Percentiles rank a stretch among this genome's conserved stretches.
phyloP scores from a whole-genome alignment of 208 protist genomes.

The Angomonas ambiguus region DNA sequence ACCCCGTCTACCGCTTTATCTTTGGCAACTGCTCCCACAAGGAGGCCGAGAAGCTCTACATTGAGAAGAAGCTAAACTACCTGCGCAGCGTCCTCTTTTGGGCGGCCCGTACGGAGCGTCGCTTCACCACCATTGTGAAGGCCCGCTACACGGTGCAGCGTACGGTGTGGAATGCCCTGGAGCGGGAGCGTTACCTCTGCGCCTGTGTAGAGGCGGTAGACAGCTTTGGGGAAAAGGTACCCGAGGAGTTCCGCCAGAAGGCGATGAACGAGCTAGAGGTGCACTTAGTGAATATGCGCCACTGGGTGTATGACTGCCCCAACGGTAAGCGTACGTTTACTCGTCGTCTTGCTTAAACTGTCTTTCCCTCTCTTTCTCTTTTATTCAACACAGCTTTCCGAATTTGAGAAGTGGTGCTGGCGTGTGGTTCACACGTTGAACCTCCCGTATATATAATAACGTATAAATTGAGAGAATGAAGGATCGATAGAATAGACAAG shows the following conservation, averaged over 20 bases:
- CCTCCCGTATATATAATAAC: too few relatives aligned
- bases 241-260: constrained; percentile 75
- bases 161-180: constrained; percentile 81
- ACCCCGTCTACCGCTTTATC: constrained; percentile 58
- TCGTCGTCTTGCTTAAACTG: constrained; percentile 45
- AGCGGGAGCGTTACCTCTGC: constrained; percentile 83
- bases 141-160: constrained; percentile 78
- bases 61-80: constrained; percentile 83
- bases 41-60: constrained; percentile 49
- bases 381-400: not conserved
- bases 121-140: constrained; percentile 80
- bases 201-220: constrained; percentile 83
- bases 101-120: constrained; percentile 61
- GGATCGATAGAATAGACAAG: not conserved
- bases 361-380: not conserved
- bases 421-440: not conserved
- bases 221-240: constrained; percentile 63
- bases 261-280: constrained; percentile 77
- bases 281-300: constrained; percentile 74
- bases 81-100: constrained; percentile 77
- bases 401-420: too few relatives aligned
- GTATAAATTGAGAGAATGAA: not conserved
- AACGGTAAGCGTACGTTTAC: constrained; percentile 84
- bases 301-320: constrained; percentile 89
- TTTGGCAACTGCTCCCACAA: constrained; percentile 76